Percentiles rank a stretch among this genome's conserved stretches.
phyloP scores from a whole-genome alignment of 164 flowering plant species.

The Annona cherimola region DNA sequence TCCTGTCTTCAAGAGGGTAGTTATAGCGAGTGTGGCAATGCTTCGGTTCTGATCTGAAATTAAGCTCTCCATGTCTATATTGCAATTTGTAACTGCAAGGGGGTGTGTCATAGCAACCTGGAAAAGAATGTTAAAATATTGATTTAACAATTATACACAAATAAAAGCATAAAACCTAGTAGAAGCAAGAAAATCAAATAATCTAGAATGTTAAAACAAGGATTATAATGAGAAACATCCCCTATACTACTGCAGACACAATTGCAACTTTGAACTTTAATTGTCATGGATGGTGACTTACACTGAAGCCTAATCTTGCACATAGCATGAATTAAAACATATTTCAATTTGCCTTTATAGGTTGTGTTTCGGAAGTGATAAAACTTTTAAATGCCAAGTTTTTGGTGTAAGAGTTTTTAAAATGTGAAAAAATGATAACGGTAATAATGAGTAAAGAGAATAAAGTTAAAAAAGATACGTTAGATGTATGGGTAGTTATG shows the following conservation, averaged over 20 bases:
- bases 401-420: too few relatives aligned
- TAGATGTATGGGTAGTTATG: too few relatives aligned
- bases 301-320: neutral
- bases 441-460: too few relatives aligned
- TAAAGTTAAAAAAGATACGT: too few relatives aligned
- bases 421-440: too few relatives aligned
- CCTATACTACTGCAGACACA: too few relatives aligned
- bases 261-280: neutral
- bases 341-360: neutral
- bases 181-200: neutral
- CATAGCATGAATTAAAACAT: neutral
- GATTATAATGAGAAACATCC: neutral
- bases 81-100: constrained; percentile 95
- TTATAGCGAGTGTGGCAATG: constrained; percentile 96
- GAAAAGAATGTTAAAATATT: neutral
- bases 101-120: constrained; percentile 99
- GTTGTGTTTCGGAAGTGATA: too few relatives aligned
- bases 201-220: neutral
- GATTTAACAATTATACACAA: neutral
- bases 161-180: neutral
- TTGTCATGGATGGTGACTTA: neutral
- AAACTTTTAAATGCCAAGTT: too few relatives aligned
- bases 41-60: constrained; percentile 96
- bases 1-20: constrained; percentile 95
- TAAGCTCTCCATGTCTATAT: constrained; percentile 97